A percentile compares a stretch with the other conserved stretches of the same genome.
phyloP scores from a whole-genome alignment of 192 early-diverging fungal species.

The Backusella morwellensis region DNA sequence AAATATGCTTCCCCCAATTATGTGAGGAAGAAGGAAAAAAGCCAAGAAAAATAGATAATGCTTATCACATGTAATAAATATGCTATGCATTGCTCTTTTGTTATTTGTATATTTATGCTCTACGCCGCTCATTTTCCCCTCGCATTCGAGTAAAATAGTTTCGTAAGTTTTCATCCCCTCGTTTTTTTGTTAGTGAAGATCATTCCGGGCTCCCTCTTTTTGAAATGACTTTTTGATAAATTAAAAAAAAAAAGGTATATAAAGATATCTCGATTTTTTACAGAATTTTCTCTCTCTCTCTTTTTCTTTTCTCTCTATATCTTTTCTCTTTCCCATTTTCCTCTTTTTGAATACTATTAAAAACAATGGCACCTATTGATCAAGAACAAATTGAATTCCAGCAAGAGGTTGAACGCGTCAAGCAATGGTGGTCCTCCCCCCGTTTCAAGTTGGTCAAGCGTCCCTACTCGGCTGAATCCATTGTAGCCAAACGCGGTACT shows the following conservation, averaged over 20 bases:
- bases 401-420: constrained; percentile 77
- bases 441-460: constrained; percentile 83
- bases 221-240: neutral
- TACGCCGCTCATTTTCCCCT: neutral
- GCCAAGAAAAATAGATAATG: neutral
- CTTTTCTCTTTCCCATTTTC: neutral
- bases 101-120: neutral
- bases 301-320: neutral
- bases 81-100: neutral
- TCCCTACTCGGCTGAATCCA: constrained; percentile 82
- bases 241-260: neutral
- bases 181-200: neutral
- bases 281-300: neutral
- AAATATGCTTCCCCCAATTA: neutral
- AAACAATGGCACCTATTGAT: constrained; percentile 33
- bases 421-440: constrained; percentile 82
- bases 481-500: constrained; percentile 88
- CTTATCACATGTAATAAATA: neutral
- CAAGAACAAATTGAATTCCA: constrained; percentile 77
- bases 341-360: neutral
- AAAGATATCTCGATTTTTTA: neutral
- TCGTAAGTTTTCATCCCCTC: neutral
- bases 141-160: neutral
- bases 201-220: neutral
- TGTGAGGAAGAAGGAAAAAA: neutral